A percentile compares a stretch with the other conserved stretches of the same genome.
Conservation (phyloP, 2,329 filamentous ascomycete species). For the Calonectria pauciramosa region DNA sequence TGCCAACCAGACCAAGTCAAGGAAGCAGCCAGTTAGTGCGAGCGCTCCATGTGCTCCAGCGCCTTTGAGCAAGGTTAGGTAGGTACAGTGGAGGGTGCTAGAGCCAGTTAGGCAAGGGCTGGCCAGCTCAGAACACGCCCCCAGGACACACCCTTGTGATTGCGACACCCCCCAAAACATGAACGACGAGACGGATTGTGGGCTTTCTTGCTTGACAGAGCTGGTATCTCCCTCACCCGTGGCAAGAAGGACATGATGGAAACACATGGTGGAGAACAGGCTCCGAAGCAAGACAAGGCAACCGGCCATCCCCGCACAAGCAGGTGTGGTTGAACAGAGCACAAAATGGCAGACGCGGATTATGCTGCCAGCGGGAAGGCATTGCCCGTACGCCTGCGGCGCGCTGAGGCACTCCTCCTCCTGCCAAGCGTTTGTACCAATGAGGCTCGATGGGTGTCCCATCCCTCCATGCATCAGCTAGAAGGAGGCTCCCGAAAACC, state of each 20-base stretch:
- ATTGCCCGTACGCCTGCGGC: background rate
- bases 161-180: background rate
- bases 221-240: background rate
- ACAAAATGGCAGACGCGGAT: no score
- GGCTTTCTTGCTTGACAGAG: background rate
- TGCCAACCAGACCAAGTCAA: conserved; percentile 31
- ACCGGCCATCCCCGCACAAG: background rate
- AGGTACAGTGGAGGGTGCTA: conserved; percentile 21
- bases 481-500: conserved; percentile 5
- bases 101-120: conserved; percentile 15
- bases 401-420: background rate
- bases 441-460: background rate
- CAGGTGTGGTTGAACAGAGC: background rate
- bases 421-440: background rate
- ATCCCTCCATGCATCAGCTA: background rate
- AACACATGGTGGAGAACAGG: conserved; percentile 1
- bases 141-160: background rate
- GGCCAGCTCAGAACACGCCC: conserved; percentile 11
- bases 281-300: conserved; percentile 19
- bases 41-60: conserved; percentile 35
- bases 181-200: background rate
- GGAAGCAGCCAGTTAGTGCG: conserved; percentile 14
- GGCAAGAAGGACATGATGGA: background rate
- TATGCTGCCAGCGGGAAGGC: background rate
- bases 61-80: conserved; percentile 18